phyloP scores from a whole-genome alignment of 495 filamentous ascomycete genomes.

The Trichocladium uniseriatum region DNA sequence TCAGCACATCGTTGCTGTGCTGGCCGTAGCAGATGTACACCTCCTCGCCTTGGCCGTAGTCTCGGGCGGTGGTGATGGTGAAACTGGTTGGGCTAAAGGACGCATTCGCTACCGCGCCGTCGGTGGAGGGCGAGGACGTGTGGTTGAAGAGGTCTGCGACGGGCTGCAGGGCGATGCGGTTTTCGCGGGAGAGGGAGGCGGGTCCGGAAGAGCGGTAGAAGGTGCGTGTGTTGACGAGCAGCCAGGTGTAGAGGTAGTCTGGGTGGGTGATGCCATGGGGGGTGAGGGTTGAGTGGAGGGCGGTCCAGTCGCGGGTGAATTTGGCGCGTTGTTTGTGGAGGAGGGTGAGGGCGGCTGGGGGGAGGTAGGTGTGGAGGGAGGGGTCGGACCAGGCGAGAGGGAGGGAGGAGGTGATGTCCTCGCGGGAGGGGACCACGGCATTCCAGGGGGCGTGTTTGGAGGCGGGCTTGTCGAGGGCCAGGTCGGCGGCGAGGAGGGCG shows the following conservation, averaged over 20 bases:
- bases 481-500: constrained; percentile 58
- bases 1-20: constrained; percentile 72
- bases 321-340: constrained; percentile 54
- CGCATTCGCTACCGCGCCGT: constrained; percentile 45
- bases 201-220: constrained; percentile 59
- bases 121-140: constrained; percentile 9
- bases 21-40: constrained; percentile 70
- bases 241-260: constrained; percentile 63
- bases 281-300: constrained; percentile 25
- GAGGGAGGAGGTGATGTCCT: constrained; percentile 52
- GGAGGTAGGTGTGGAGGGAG: constrained; percentile 40
- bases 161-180: constrained; percentile 72
- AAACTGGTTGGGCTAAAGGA: constrained; percentile 50
- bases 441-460: constrained; percentile 46
- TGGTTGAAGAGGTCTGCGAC: constrained; percentile 86
- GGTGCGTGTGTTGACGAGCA: constrained; percentile 72
- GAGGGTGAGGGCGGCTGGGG: constrained; percentile 36
- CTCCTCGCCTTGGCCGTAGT: constrained; percentile 59
- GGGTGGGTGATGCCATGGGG: constrained; percentile 34
- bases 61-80: constrained; percentile 45
- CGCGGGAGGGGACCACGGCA: constrained; percentile 53
- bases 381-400: constrained; percentile 57
- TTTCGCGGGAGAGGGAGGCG: constrained; percentile 45
- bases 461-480: constrained; percentile 43
- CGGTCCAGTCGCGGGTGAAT: constrained; percentile 51